A percentile compares a stretch with the other conserved stretches of the same genome.
Evolutionary conservation across 179 eudicot genomes (phyloP).

Genomic region (Beta lomatogona): DNA sequence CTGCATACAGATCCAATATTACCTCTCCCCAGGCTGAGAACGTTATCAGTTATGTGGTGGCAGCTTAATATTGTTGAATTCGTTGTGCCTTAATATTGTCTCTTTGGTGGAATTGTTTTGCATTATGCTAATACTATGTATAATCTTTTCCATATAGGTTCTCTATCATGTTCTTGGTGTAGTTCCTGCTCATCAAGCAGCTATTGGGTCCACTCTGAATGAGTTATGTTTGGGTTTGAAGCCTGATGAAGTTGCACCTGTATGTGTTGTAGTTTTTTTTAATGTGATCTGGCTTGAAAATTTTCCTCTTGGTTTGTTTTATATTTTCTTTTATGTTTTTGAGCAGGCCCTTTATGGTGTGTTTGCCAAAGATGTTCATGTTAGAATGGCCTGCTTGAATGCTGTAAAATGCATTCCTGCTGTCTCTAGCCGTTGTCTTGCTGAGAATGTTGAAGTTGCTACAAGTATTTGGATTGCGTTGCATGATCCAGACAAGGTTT

Average conservation of each 20-base stretch:
- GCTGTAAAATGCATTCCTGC: constrained; percentile 96
- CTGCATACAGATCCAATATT: constrained; percentile 87
- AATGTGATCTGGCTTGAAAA: neutral
- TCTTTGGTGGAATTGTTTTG: neutral
- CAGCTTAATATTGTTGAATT: constrained; percentile 4
- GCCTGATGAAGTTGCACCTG: constrained; percentile 83
- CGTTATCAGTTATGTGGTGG: constrained; percentile 77
- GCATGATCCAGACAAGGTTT: constrained; percentile 96
- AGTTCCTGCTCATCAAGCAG: constrained; percentile 79
- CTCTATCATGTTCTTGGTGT: constrained; percentile 92
- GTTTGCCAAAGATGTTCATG: constrained; percentile 92
- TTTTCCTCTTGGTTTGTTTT: constrained; percentile 15
- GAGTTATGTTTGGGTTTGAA: constrained; percentile 92
- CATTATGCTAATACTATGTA: constrained; percentile 15
- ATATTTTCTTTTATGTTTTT: neutral
- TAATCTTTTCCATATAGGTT: constrained; percentile 52
- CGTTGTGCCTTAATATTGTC: neutral
- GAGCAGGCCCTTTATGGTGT: constrained; percentile 83
- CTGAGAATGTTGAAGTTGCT: constrained; percentile 80
- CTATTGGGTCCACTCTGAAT: constrained; percentile 82
- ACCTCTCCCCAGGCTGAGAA: constrained; percentile 92
- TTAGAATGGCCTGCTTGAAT: constrained; percentile 90
- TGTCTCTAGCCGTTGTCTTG: constrained; percentile 74
- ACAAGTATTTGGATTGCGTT: constrained; percentile 95
- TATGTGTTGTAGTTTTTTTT: constrained; percentile 36